Evolutionary conservation across 202 grass and related monocot species (phyloP).

Genomic region (Zoysia matrella): DNA sequence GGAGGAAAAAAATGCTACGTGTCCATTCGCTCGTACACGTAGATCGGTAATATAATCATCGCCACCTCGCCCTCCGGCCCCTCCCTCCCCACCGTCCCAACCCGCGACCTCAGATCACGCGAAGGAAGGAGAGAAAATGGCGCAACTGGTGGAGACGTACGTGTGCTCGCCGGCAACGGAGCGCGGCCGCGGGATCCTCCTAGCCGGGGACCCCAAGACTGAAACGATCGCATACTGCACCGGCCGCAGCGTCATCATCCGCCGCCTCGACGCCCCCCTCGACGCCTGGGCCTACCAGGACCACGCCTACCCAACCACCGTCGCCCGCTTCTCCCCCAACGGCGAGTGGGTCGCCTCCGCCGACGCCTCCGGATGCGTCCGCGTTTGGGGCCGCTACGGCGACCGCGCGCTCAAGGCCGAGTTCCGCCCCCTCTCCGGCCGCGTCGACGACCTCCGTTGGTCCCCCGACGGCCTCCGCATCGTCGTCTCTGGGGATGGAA

Average conservation of each 20-base stretch:
- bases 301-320: slow-evolving; percentile 83
- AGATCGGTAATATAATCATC: slow-evolving; percentile 4
- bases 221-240: slow-evolving; percentile 82
- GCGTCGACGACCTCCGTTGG: slow-evolving; percentile 93
- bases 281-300: slow-evolving; percentile 74
- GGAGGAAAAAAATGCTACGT: too few species aligned
- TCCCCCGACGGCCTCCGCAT: slow-evolving; percentile 90
- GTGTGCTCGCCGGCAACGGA: slow-evolving; percentile 93
- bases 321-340: slow-evolving; percentile 93
- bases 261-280: slow-evolving; percentile 79
- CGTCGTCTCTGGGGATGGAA: slow-evolving; percentile 87
- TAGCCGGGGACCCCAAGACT: slow-evolving; percentile 69
- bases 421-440: slow-evolving; percentile 84
- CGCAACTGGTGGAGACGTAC: slow-evolving; percentile 84
- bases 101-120: slow-evolving; percentile 45
- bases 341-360: slow-evolving; percentile 97
- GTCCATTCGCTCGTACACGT: neutral
- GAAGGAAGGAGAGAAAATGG: slow-evolving; percentile 48
- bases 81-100: neutral
- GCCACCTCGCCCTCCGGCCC: neutral
- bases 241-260: slow-evolving; percentile 83
- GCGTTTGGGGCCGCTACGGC: slow-evolving; percentile 83
- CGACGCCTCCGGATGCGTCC: slow-evolving; percentile 73
- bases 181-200: slow-evolving; percentile 91
- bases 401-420: slow-evolving; percentile 94